These are phyloP conservation scores for Leishmania tropica DNA, from an alignment of 208 protist species.

Conservation along the genomic window DNA sequence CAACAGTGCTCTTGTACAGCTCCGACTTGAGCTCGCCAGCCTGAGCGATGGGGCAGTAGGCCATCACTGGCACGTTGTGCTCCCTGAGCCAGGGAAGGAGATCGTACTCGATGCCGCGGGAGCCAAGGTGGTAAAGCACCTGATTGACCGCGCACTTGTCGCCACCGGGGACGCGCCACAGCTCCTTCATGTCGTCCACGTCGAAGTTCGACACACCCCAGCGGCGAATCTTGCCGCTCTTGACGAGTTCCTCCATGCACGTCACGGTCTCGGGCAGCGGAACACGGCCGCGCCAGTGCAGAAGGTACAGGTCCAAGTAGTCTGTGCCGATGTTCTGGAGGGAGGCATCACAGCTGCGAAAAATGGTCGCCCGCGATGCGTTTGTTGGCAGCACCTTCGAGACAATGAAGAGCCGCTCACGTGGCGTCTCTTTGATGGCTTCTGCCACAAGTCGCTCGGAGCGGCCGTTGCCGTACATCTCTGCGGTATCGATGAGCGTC, in stretches of 20 bases:
- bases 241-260: constrained; percentile 81
- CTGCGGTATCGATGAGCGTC: constrained; percentile 54
- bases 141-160: constrained; percentile 76
- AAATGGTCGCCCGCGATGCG: constrained; percentile 72
- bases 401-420: constrained; percentile 91
- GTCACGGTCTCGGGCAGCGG: constrained; percentile 68
- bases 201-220: constrained; percentile 90
- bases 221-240: constrained; percentile 64
- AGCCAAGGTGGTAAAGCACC: constrained; percentile 83
- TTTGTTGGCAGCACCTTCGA: constrained; percentile 93
- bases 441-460: constrained; percentile 47
- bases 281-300: constrained; percentile 82
- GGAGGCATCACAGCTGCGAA: constrained; percentile 62
- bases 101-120: constrained; percentile 68
- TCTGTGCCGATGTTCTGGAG: constrained; percentile 63
- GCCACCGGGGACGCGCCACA: constrained; percentile 54
- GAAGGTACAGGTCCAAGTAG: constrained; percentile 91
- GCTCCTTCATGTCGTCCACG: constrained; percentile 65
- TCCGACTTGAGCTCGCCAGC: constrained; percentile 54
- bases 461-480: constrained; percentile 58
- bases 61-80: constrained; percentile 68
- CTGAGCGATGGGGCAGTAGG: constrained; percentile 80
- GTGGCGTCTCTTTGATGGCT: constrained; percentile 33
- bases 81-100: constrained; percentile 57
- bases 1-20: constrained; percentile 47